Evolutionary conservation across 2,329 filamentous ascomycete genomes (phyloP).

Genomic region (Alternaria burnsii): DNA sequence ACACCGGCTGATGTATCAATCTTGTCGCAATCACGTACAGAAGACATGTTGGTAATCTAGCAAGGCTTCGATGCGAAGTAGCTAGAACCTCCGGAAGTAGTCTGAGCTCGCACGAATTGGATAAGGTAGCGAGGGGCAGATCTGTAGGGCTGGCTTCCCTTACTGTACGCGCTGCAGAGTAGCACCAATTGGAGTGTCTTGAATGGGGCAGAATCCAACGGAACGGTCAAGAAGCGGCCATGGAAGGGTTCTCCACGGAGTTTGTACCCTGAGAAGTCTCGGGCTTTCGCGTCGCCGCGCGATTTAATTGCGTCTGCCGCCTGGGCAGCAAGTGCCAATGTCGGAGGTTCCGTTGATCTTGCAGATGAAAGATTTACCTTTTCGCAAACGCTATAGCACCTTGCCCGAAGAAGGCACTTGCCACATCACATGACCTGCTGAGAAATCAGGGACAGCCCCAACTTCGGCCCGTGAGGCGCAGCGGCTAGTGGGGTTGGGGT

Average conservation of each 20-base stretch:
- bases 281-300: background rate
- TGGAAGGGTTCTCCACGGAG: background rate
- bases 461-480: slow-evolving; percentile 13
- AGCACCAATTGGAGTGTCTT: background rate
- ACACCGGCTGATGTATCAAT: background rate
- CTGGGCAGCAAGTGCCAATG: background rate
- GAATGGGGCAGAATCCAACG: background rate
- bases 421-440: slow-evolving; percentile 14
- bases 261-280: background rate
- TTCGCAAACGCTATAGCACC: background rate
- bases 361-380: background rate
- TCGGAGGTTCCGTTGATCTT: background rate
- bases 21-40: background rate
- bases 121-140: background rate
- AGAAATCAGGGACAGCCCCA: slow-evolving; percentile 3
- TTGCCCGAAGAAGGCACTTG: background rate
- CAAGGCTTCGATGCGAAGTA: background rate
- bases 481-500: slow-evolving; percentile 16
- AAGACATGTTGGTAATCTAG: background rate
- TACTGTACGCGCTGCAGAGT: background rate
- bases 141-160: background rate
- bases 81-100: background rate
- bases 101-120: background rate
- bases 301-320: background rate
- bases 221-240: background rate